These are phyloP conservation scores for Boehmeria nivea DNA, from an alignment of 306 rosid species.

Conservation along the genomic window DNA sequence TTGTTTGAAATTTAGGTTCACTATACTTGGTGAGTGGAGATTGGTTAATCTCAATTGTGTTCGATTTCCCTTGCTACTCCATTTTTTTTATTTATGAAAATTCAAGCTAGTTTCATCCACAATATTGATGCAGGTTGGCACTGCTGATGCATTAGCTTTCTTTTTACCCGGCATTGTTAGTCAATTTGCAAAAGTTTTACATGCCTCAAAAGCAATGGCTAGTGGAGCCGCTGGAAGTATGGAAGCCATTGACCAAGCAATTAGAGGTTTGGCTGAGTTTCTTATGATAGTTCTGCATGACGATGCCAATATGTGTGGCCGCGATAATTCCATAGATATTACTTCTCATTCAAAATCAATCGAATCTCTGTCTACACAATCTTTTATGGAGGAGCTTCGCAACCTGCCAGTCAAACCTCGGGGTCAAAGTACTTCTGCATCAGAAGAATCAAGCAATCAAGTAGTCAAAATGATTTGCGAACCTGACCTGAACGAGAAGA, in stretches of 20 bases:
- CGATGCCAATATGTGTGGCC: slow-evolving; percentile 47
- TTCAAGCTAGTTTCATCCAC: background rate
- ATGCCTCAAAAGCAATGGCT: slow-evolving; percentile 55
- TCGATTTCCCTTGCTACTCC: background rate
- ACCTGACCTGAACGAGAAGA: slow-evolving; percentile 36
- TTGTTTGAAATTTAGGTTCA: too few species aligned
- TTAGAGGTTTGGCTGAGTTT: slow-evolving; percentile 80
- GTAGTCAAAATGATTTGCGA: slow-evolving; percentile 24
- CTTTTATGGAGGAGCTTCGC: slow-evolving; percentile 73
- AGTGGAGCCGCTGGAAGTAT: slow-evolving; percentile 92
- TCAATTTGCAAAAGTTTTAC: slow-evolving; percentile 78
- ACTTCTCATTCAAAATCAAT: slow-evolving; percentile 29
- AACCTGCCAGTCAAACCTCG: slow-evolving; percentile 51
- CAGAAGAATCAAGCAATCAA: slow-evolving; percentile 36
- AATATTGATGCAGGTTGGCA: slow-evolving; percentile 52
- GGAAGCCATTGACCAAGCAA: slow-evolving; percentile 70
- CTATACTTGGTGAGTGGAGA: background rate
- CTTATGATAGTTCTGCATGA: slow-evolving; percentile 81
- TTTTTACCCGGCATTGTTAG: slow-evolving; percentile 93
- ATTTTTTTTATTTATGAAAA: background rate
- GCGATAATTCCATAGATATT: slow-evolving; percentile 30
- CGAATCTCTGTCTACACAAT: slow-evolving; percentile 33
- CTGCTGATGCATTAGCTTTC: slow-evolving; percentile 88
- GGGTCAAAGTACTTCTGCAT: slow-evolving; percentile 26
- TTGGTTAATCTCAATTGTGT: background rate